phyloP scores from a whole-genome alignment of 441 rosid genomes.

The Sinapis alba region DNA sequence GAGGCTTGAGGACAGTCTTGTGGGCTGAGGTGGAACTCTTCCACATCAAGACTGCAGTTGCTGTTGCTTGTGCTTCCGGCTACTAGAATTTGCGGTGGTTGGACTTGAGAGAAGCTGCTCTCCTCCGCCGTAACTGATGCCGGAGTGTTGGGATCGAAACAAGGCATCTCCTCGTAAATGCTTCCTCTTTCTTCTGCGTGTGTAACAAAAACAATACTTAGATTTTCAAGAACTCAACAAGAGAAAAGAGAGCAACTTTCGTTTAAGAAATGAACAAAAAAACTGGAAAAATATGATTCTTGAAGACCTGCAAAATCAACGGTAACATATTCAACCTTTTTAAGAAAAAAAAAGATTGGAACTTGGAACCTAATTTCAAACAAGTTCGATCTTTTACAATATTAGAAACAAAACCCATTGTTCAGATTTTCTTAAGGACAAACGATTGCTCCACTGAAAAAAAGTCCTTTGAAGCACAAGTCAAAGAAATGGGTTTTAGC shows the following conservation, averaged over 20 bases:
- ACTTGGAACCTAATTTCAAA: conserved; percentile 6
- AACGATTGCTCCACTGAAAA: background rate
- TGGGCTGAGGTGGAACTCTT: conserved; percentile 40
- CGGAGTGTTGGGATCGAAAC: conserved; percentile 50
- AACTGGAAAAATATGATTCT: conserved; percentile 6
- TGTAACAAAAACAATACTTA: background rate
- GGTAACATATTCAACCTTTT: background rate
- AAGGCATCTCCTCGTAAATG: conserved; percentile 52
- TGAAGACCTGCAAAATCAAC: conserved; percentile 28
- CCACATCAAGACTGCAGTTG: conserved; percentile 37
- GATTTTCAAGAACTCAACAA: background rate
- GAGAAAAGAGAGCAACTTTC: background rate
- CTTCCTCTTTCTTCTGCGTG: conserved; percentile 27
- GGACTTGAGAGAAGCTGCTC: conserved; percentile 27
- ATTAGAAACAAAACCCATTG: conserved; percentile 2
- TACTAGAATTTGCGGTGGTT: conserved; percentile 27
- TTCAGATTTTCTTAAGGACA: background rate
- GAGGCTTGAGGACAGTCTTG: conserved; percentile 35
- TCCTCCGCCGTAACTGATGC: conserved; percentile 39
- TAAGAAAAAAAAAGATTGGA: background rate
- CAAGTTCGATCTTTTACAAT: background rate
- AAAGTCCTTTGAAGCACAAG: background rate
- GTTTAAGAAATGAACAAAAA: background rate
- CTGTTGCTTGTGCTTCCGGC: conserved; percentile 41
- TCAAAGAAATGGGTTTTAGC: conserved; percentile 5